Percentiles rank a stretch among this genome's conserved stretches.
Evolutionary conservation across 2,329 filamentous ascomycete species (phyloP).

Genomic region (Sphaerostilbella broomeana): DNA sequence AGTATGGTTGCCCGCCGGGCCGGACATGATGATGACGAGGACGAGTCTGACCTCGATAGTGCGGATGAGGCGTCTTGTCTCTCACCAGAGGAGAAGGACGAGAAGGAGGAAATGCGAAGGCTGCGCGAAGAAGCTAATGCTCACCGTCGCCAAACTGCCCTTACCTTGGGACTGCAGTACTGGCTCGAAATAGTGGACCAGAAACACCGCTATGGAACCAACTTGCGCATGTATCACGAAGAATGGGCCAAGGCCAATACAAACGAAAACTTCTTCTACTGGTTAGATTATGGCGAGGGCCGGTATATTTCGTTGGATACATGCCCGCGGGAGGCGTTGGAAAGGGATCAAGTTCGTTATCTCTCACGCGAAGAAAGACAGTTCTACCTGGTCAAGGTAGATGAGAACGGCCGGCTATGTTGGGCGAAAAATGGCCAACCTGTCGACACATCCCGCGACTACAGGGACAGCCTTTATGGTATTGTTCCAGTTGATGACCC

Average conservation of each 20-base stretch:
- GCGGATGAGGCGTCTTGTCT: constrained; percentile 22
- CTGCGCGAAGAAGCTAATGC: constrained; percentile 44
- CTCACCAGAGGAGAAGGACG: constrained; percentile 33
- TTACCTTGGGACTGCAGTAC: constrained; percentile 79
- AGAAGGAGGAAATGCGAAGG: constrained; percentile 35
- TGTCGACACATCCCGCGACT: constrained; percentile 70
- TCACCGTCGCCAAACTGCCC: constrained; percentile 58
- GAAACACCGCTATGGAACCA: constrained; percentile 83
- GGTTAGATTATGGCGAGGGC: constrained; percentile 79
- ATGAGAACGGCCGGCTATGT: constrained; percentile 66
- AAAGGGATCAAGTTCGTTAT: constrained; percentile 76
- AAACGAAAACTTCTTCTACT: constrained; percentile 87
- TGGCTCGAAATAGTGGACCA: constrained; percentile 80
- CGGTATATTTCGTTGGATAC: constrained; percentile 60
- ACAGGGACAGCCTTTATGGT: constrained; percentile 72
- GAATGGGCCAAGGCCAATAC: constrained; percentile 75
- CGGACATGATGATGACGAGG: constrained; percentile 55
- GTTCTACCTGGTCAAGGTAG: constrained; percentile 73
- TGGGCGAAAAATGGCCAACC: constrained; percentile 78
- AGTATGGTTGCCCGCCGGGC: constrained; percentile 65
- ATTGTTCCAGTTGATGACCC: constrained; percentile 58
- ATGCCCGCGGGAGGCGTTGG: constrained; percentile 67
- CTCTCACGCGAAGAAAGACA: constrained; percentile 74
- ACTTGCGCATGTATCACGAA: constrained; percentile 72
- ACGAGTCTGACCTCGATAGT: constrained; percentile 35